Percentiles rank a stretch among this genome's conserved stretches.
Conservation (phyloP, 2,329 filamentous ascomycete species). For the Xylariaceae sp. region DNA sequence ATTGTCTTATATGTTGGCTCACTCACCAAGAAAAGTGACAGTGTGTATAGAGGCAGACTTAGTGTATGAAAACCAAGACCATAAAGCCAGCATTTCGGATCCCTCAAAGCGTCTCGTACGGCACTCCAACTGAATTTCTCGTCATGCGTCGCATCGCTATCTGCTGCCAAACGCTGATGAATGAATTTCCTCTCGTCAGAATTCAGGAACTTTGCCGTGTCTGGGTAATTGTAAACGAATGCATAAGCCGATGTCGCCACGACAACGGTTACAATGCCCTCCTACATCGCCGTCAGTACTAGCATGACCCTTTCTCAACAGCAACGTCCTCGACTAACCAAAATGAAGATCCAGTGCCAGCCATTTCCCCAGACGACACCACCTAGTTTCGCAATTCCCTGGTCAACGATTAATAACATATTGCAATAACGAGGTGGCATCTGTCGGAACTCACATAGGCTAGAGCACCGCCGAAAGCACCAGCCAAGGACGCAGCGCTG, state of each 20-base stretch:
- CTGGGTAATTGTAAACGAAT: conserved; percentile 66
- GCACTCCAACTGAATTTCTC: conserved; percentile 68
- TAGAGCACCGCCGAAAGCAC: conserved; percentile 55
- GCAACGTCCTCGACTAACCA: conserved; percentile 37
- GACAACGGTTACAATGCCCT: conserved; percentile 55
- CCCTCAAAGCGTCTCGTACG: conserved; percentile 60
- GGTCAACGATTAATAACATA: no score
- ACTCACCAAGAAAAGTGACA: conserved; percentile 53
- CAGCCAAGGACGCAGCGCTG: conserved; percentile 51
- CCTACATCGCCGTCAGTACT: conserved; percentile 42
- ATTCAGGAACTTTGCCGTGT: conserved; percentile 56
- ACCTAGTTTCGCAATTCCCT: conserved; percentile 54
- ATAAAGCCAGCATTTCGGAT: conserved; percentile 72
- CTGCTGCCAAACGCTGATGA: conserved; percentile 60
- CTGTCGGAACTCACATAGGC: conserved; percentile 44
- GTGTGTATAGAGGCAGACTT: conserved; percentile 59
- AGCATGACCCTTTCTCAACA: neutral
- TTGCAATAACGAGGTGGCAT: no score
- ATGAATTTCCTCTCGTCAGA: conserved; percentile 56
- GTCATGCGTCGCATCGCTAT: conserved; percentile 66
- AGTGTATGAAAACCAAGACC: conserved; percentile 70
- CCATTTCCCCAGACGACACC: conserved; percentile 51
- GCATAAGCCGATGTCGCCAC: conserved; percentile 50
- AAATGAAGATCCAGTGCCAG: conserved; percentile 60
- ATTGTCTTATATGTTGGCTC: neutral